These are phyloP conservation scores for Lagenidium sp. DNA, from an alignment of 352 stramenopile species.

Conservation along the genomic window DNA sequence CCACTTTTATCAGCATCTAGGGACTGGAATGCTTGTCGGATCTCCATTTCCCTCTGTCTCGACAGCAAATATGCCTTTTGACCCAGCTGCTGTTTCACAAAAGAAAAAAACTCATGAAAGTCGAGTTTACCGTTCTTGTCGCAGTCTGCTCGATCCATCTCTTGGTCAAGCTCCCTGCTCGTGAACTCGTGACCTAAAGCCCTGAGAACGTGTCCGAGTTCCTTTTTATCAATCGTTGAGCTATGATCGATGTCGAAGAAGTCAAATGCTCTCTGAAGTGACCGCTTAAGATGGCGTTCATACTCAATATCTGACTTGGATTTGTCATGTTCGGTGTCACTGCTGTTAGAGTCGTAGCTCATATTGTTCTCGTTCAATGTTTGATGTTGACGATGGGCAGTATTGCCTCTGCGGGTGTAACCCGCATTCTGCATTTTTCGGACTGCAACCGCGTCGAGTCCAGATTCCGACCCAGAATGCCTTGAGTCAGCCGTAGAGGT, in stretches of 20 bases:
- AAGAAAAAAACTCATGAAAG: conserved; percentile 64
- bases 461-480: conserved; percentile 19
- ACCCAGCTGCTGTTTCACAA: conserved; percentile 51
- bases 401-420: no score
- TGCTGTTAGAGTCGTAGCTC: no score
- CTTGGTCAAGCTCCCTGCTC: conserved; percentile 42
- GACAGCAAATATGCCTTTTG: conserved; percentile 50
- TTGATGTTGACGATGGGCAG: no score
- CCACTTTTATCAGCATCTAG: conserved; percentile 62
- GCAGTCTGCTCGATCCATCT: conserved; percentile 49
- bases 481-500: no score
- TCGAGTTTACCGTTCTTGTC: conserved; percentile 61
- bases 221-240: conserved; percentile 57
- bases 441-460: conserved; percentile 32
- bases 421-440: conserved; percentile 21
- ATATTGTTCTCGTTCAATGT: conserved; percentile 3
- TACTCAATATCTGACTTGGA: conserved; percentile 52
- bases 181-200: conserved; percentile 68
- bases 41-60: conserved; percentile 58
- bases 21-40: conserved; percentile 61
- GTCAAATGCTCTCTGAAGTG: conserved; percentile 56
- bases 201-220: conserved; percentile 53
- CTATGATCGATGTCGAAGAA: conserved; percentile 74
- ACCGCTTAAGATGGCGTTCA: conserved; percentile 43
- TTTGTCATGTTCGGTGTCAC: no score